Percentiles rank a stretch among this genome's conserved stretches.
Evolutionary conservation across 2,329 filamentous ascomycete genomes (phyloP).

Genomic region (Colletotrichum horii): DNA sequence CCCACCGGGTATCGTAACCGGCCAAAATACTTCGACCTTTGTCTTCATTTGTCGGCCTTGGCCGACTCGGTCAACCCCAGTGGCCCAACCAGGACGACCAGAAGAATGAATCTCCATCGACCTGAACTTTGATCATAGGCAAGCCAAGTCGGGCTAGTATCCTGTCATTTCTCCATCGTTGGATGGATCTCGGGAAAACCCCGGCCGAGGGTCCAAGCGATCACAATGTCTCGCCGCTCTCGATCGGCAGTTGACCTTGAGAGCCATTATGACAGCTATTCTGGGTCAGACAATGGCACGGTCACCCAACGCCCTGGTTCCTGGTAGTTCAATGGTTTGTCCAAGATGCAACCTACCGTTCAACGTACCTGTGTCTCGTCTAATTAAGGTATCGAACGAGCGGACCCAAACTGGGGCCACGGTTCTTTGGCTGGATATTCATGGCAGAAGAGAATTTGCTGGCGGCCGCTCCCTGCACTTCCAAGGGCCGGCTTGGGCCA

Average conservation of each 20-base stretch:
- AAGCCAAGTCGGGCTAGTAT: neutral
- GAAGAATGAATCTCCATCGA: neutral
- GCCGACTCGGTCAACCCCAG: neutral
- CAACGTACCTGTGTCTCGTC: neutral
- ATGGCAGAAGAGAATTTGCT: neutral
- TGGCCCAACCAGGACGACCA: neutral
- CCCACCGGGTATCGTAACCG: neutral
- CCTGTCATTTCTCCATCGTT: neutral
- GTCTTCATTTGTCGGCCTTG: neutral
- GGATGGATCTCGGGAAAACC: neutral
- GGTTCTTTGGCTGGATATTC: neutral
- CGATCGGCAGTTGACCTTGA: neutral
- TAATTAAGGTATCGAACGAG: neutral
- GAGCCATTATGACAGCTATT: neutral
- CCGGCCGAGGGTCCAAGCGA: neutral
- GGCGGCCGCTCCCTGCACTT: neutral
- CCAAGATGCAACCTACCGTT: neutral
- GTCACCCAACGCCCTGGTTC: conserved; percentile 2
- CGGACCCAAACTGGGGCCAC: neutral
- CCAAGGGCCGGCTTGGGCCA: neutral
- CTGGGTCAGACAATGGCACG: neutral
- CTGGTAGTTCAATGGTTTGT: neutral
- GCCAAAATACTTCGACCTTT: neutral
- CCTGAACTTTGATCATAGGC: neutral
- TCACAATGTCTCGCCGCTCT: neutral